Evolutionary conservation across 163 green algal species (phyloP), one percentile per base, ranked within the genome.

Genomic region (Chloromonas sp.): DNA sequence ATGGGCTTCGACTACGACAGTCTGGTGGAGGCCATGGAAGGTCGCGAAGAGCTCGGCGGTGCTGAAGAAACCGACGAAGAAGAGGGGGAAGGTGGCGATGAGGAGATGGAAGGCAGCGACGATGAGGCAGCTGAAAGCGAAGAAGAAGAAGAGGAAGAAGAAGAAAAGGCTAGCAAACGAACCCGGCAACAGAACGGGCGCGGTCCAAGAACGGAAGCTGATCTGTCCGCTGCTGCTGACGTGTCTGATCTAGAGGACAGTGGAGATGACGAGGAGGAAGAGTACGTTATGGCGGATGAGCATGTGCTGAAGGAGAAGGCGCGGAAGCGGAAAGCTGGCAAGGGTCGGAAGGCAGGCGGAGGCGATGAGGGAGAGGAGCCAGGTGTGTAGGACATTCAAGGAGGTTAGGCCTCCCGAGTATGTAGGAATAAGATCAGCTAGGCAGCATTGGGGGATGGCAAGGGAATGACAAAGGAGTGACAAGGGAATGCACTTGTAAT

Each of bases 1-100:
- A 15, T 84, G 5, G 85, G 77, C 15, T 91, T 83, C 60, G 78
- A 85, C 76, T 91, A 91, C 83, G 83, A 87, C 66, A 3, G 85
- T 13, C 81, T 91, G 77, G 81, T 62, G 1, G 2, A 78, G 61
- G 77, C 78, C 2, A 88, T 88, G 85, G 82, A n/a, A 15, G 84
- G 61, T 78, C 70, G 62, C 8, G 79, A 83, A 59, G 71, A 79
- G 71, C 13, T 59, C 2, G 71, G 5, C 13, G 66, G 66, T 11
- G 5, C 66, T 5, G 71, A 36, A 5, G 71, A 79, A 2, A 14
- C 5, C 2, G 71, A 70, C 60, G 81, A 81, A 1, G 80, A 89
- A n/a, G 61, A 84, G 62, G 79, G 58, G 71, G 71, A 79, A 5
- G 71, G 14, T 2, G 14, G 14, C 58, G 71, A 79, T 79, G 71